Evolutionary conservation across 179 eudicot species (phyloP), one percentile per base, ranked within the genome.

Genomic region (Spergularia azorica): DNA sequence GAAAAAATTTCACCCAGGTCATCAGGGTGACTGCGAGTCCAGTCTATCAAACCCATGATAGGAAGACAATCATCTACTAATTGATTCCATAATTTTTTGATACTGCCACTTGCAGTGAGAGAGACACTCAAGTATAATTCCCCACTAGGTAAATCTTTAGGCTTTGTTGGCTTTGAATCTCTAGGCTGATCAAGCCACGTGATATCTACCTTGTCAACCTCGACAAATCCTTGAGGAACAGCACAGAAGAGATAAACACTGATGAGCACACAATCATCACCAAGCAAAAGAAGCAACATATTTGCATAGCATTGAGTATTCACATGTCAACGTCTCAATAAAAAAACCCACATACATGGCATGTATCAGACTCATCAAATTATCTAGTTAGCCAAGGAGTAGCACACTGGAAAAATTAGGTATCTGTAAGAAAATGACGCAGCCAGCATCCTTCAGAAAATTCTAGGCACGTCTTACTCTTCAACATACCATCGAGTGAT

Each of bases 1-100:
- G 68, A 76, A 80, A 81, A 82, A 71, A 83, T 73, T 55, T 93
- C 97, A 62, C 83, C 86, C 67, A 93, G 81, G 32, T 93, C 97
- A 84, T 93, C 97, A 8, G 97, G 99, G 83, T 91, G 85, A 76
- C 97, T 93, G 21, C 89, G 89, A 18, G 87, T 85, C 97, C 99
- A 95, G 56, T 95, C 97, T 63, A 95, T 90, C 82, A 93, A 73
- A 20, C 88, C 84, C 90, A 86, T 88, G 79, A 95, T 85, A 11
- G 80, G 86, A 76, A 93, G 89, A 82, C 99, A 95, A 57, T 82
- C 77, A 71, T 90, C 88, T 90, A 87, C 48, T 54, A 95, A 64
- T 32, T 63, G 76, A 64, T 80, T 84, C 98, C 98, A 95, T 59
- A 88, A 82, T 17, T 78, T 84, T 39, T 48, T 78, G 75, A 83